Conservation (phyloP, 2,329 filamentous ascomycete species). For the Penicillium brevicompactum region DNA sequence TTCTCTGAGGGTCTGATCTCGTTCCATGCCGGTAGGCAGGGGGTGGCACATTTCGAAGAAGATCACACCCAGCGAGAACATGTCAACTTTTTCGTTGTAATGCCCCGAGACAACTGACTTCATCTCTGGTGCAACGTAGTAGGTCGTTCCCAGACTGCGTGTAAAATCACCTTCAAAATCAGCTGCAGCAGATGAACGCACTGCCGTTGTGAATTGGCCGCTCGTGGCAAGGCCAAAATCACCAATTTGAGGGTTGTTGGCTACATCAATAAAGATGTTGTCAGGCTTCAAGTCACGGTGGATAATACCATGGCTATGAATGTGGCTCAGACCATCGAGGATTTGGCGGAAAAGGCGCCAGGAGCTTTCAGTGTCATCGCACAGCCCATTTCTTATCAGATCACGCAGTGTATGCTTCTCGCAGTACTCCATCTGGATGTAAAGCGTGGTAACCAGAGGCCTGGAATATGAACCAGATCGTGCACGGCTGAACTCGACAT, state of each 20-base stretch:
- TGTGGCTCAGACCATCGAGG: conserved; percentile 84
- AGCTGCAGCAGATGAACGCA: conserved; percentile 38
- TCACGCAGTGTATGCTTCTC: conserved; percentile 91
- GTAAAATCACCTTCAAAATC: conserved; percentile 46
- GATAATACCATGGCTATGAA: conserved; percentile 88
- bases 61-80: conserved; percentile 96
- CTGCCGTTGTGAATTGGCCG: conserved; percentile 60
- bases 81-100: conserved; percentile 95
- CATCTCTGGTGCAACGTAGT: conserved; percentile 92
- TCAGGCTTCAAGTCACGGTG: conserved; percentile 96
- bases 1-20: conserved; percentile 65
- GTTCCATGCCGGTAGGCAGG: conserved; percentile 64
- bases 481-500: conserved; percentile 42
- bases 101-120: conserved; percentile 71
- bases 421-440: conserved; percentile 99
- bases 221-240: conserved; percentile 95
- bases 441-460: conserved; percentile 73
- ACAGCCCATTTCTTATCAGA: conserved; percentile 75
- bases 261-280: conserved; percentile 92
- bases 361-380: conserved; percentile 72
- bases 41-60: conserved; percentile 94
- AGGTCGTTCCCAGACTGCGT: conserved; percentile 71
- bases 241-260: conserved; percentile 90
- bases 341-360: conserved; percentile 94
- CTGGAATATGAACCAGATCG: conserved; percentile 53